A percentile compares a stretch with the other conserved stretches of the same genome.
phyloP scores from a whole-genome alignment of 371 early-diverging fungal species.

The Entomophthora muscae region DNA sequence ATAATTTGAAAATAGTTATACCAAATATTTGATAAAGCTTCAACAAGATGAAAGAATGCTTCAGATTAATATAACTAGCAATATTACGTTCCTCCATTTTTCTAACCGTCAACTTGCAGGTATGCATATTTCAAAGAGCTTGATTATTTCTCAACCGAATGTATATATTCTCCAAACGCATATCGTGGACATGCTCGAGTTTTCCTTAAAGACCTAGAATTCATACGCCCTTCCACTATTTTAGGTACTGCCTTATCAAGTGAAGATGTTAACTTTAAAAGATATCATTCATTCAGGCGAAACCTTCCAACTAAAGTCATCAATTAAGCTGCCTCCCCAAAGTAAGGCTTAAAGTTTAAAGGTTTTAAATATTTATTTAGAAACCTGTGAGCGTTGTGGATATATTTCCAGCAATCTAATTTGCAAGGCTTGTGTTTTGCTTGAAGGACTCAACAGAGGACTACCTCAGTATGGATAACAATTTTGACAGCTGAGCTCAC shows the following conservation, averaged over 20 bases:
- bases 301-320: constrained; percentile 51
- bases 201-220: constrained; percentile 95
- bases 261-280: constrained; percentile 10
- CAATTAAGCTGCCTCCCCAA: constrained; percentile 46
- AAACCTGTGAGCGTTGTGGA: constrained; percentile 77
- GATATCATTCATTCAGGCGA: constrained; percentile 93
- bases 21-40: no score
- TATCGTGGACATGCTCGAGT: constrained; percentile 94
- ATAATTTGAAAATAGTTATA: no score
- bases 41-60: no score
- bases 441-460: constrained; percentile 86
- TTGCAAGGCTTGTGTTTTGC: constrained; percentile 87
- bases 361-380: constrained; percentile 8
- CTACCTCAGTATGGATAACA: constrained; percentile 34
- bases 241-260: constrained; percentile 33
- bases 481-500: not conserved
- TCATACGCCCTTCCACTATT: constrained; percentile 79
- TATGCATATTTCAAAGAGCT: constrained; percentile 98
- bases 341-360: constrained; percentile 6
- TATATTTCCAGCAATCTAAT: constrained; percentile 81
- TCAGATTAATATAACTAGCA: no score
- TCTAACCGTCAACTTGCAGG: constrained; percentile 12
- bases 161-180: constrained; percentile 97
- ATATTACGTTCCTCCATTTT: no score
- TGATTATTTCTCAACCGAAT: constrained; percentile 99